phyloP scores from a whole-genome alignment of 495 filamentous ascomycete genomes.

The Annulohypoxylon stygium region DNA sequence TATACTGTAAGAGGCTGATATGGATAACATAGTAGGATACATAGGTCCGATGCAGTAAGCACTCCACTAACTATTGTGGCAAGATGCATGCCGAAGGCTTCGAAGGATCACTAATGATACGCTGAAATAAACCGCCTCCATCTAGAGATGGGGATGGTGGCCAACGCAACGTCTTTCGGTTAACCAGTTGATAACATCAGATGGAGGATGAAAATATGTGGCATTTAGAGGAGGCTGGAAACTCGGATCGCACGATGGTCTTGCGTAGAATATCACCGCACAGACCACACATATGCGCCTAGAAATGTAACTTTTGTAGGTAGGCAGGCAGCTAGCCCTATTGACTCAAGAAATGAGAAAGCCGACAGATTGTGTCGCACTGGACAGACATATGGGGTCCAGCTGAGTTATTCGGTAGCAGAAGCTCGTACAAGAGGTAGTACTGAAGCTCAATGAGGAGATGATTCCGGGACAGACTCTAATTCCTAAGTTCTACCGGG shows the following conservation, averaged over 20 bases:
- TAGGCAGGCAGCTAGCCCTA: constrained; percentile 3
- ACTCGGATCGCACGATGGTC: not conserved
- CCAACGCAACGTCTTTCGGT: not conserved
- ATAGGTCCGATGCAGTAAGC: constrained; percentile 34
- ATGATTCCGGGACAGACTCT: constrained; percentile 4
- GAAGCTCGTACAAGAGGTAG: constrained; percentile 9
- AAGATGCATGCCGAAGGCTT: constrained; percentile 33
- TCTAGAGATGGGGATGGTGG: constrained; percentile 24
- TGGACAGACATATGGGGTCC: constrained; percentile 14
- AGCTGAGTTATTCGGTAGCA: constrained; percentile 19
- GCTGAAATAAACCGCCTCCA: constrained; percentile 32
- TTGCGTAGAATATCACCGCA: constrained; percentile 3
- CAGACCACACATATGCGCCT: not conserved
- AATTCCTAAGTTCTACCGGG: too few species aligned
- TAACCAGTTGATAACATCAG: not conserved
- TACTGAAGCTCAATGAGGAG: constrained; percentile 2
- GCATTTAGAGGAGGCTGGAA: not conserved
- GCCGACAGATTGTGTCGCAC: constrained; percentile 6
- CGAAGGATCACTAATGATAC: constrained; percentile 41
- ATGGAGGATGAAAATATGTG: not conserved
- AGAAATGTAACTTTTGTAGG: not conserved
- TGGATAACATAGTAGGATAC: not conserved
- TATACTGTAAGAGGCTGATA: constrained; percentile 15
- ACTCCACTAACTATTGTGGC: constrained; percentile 29
- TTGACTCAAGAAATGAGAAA: not conserved